Base-by-base conservation (phyloP, 352 stramenopile species). In the Globisporangium orthogonon region DNA sequence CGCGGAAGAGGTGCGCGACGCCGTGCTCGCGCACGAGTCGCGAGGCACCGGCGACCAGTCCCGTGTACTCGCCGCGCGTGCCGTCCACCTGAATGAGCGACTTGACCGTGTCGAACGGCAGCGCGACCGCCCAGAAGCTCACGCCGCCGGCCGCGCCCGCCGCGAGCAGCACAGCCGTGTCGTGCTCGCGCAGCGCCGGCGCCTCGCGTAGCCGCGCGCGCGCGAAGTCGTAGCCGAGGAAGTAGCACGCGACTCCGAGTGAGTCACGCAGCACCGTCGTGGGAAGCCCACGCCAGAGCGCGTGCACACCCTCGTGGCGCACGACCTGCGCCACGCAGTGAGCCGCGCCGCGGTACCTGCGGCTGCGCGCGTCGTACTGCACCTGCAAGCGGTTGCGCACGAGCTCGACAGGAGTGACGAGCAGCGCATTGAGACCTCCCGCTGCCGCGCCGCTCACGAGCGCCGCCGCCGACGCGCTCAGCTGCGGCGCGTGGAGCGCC, bases 41-140 rank as follows among this genome's bases (percentile, higher is more conserved):
- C 15, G 60, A 18, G 7, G 73, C 71, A 17, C 63, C 78, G 0
- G 62, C 37, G 0, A 88, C 33, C 48, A 89, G 64, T 0, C 76
- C 78, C 15, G 65, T 77, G 60, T 77, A 75, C 43, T 76, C 69
- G 49, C 69, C 67, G 7, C 65, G 47, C 18, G 61, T 63, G 7
- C 70, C 65, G 56, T 89, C 73, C 3, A 87, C 80, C 71, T 94
- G 83, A 45, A 90, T 91, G 15, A 93, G 69, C 46, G 83, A 87
- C 67, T 93, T 91, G 76, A 93, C 63, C 11, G 75, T 91, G 66
- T 95, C 83, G 55, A 96, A 95, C 4, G 84, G 85, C 43, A 94
- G 64, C 30, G 84, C 87, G 33, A 94, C 74, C 14, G 76, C 67
- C 86, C 84, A 96, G 55, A 94, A 96, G 61, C 78, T 89, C 40